Percentiles rank a stretch among this genome's conserved stretches.
Conservation (phyloP, 1,139 yeast genomes). For the Protomyces macrosporus region DNA sequence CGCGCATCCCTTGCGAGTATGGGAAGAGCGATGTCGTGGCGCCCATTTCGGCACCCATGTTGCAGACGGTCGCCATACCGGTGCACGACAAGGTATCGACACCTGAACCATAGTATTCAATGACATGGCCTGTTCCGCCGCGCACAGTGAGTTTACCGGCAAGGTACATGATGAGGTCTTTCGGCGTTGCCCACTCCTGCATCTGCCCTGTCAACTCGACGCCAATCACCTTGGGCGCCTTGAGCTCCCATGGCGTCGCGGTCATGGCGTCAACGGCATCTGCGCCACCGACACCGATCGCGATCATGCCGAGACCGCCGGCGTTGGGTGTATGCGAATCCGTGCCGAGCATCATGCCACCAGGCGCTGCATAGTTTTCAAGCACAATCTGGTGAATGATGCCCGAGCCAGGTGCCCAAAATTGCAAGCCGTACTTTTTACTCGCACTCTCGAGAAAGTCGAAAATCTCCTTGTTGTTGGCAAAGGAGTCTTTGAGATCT, state of each 20-base stretch:
- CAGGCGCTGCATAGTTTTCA: constrained; percentile 93
- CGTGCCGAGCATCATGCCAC: constrained; percentile 98
- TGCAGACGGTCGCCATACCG: constrained; percentile 98
- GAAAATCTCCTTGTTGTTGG: constrained; percentile 87
- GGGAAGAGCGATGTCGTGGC: constrained; percentile 98
- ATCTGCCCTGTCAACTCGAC: constrained; percentile 82
- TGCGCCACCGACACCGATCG: constrained; percentile 97
- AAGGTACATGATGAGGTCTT: constrained; percentile 84
- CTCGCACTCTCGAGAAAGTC: constrained; percentile 89
- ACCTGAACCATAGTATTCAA: constrained; percentile 95
- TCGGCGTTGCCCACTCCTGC: constrained; percentile 92
- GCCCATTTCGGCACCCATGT: constrained; percentile 99
- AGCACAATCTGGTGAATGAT: constrained; percentile 95
- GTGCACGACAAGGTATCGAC: constrained; percentile 81
- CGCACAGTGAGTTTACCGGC: constrained; percentile 89
- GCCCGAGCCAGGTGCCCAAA: constrained; percentile 99
- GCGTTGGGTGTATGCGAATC: constrained; percentile 98
- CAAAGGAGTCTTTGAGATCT: constrained; percentile 69
- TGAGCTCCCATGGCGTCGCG: constrained; percentile 98
- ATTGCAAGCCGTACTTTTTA: constrained; percentile 86
- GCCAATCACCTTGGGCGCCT: constrained; percentile 90
- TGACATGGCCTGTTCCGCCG: constrained; percentile 95
- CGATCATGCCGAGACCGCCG: constrained; percentile 95
- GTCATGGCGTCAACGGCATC: constrained; percentile 97
- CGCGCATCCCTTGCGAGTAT: constrained; percentile 76